Base-by-base conservation (phyloP, 2,329 filamentous ascomycete species). In the Macrophomina phaseolina region DNA sequence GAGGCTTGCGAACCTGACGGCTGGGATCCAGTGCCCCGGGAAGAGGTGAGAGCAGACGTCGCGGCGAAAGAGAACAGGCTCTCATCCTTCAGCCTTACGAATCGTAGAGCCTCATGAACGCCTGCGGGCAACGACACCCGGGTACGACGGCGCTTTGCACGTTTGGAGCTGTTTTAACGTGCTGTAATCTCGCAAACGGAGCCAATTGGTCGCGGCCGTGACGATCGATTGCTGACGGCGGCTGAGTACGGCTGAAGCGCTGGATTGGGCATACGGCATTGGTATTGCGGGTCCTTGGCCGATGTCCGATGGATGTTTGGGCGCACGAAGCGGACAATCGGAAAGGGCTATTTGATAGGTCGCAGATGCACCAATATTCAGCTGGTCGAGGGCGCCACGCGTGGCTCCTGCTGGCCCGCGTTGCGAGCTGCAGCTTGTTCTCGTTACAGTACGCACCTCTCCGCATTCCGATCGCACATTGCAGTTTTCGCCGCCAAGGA, bases 31-130 rank as follows among this genome's bases (percentile, higher is more conserved):
- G 58, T 48, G 30, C 40, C 58, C 58, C 45, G 58, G 40, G 56
- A 48, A 42, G 40, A 61, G 58, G 40, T 30, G 58, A 12, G 56
- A 61, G 56, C 42, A 62, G 58, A 62, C 42, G 58, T 62, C 49
- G 58, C 45, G n/a, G 58, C 58, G 58, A 55, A 49, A 23, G 30
- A 62, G 58, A 48, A 49, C 30, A 9, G 32, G 58, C 45, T 48
- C 30, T n/a, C 42, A 48, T 62, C 58, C 45, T 30, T 62, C 58
- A 62, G 58, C 58, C 58, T 62, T 62, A 62, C 58, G 42, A 28
- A 36, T 4, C 45, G 58, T 62, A 38, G 58, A 62, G 58, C 58
- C 45, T 28, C 58, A 62, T 48, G 23, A 5, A n/a, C 16, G 28
- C 9, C 28, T 14, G 28, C n/a, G 30, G 18, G 56, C 40, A 48